These are phyloP conservation scores for Psophocarpus tetragonolobus DNA, from an alignment of 306 rosid species.

Conservation along the genomic window DNA sequence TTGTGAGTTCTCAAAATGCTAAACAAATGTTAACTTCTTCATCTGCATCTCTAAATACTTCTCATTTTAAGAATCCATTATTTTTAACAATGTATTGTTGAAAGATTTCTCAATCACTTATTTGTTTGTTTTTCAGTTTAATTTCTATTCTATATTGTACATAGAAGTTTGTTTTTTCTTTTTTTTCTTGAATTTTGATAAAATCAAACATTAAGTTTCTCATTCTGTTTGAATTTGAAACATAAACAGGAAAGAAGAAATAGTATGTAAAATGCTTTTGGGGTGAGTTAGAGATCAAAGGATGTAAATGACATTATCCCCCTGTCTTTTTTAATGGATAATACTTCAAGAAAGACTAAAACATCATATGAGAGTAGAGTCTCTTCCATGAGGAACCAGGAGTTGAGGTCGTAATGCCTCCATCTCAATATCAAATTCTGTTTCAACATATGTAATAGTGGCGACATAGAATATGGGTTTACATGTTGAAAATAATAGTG, in stretches of 20 bases:
- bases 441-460: background rate
- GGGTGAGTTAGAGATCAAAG: background rate
- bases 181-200: no score
- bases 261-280: background rate
- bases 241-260: background rate
- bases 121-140: no score
- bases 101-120: no score
- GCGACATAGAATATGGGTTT: background rate
- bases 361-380: background rate
- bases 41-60: no score
- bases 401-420: background rate
- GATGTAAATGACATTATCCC: background rate
- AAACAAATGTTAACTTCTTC: no score
- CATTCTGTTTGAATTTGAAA: conserved; percentile 1
- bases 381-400: background rate
- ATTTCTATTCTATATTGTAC: no score
- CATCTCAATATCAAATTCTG: background rate
- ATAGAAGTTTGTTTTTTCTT: no score
- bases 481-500: no score
- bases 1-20: no score
- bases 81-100: no score
- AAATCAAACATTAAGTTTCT: conserved; percentile 2
- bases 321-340: background rate
- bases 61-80: no score
- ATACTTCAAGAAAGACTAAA: background rate